Evolutionary conservation across 208 protist species (phyloP).

Genomic region (Trypanosoma conorhini): DNA sequence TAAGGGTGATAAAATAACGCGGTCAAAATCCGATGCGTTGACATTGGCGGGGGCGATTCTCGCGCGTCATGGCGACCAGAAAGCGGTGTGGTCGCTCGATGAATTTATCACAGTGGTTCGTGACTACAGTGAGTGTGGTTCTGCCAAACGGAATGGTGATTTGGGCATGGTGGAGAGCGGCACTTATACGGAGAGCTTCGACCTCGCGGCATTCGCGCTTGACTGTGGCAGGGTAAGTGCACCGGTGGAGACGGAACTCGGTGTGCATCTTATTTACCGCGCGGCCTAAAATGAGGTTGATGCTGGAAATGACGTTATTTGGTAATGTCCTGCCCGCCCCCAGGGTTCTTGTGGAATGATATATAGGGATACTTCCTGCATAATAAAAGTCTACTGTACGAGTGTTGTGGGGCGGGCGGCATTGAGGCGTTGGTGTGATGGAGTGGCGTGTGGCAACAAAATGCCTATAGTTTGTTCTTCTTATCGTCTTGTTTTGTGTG

Average conservation of each 20-base stretch:
- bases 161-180: slow-evolving; percentile 75
- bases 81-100: slow-evolving; percentile 62
- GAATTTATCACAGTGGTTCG: slow-evolving; percentile 58
- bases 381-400: background rate
- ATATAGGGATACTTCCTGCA: too few relatives aligned
- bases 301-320: background rate
- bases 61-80: slow-evolving; percentile 20
- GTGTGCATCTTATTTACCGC: slow-evolving; percentile 81
- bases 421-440: background rate
- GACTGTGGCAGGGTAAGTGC: slow-evolving; percentile 57
- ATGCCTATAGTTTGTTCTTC: background rate
- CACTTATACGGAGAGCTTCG: slow-evolving; percentile 73
- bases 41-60: slow-evolving; percentile 62
- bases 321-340: background rate
- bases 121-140: slow-evolving; percentile 67
- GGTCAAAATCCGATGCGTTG: slow-evolving; percentile 70
- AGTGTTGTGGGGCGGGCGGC: background rate
- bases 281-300: slow-evolving; percentile 38
- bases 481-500: background rate
- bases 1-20: slow-evolving; percentile 81
- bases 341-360: background rate
- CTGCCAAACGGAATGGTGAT: slow-evolving; percentile 65
- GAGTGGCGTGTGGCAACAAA: background rate
- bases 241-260: slow-evolving; percentile 76
- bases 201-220: slow-evolving; percentile 64